Evolutionary conservation across 139 green algal genomes (phyloP), one percentile per base, ranked within the genome.

Genomic region (Micromonas commoda): DNA sequence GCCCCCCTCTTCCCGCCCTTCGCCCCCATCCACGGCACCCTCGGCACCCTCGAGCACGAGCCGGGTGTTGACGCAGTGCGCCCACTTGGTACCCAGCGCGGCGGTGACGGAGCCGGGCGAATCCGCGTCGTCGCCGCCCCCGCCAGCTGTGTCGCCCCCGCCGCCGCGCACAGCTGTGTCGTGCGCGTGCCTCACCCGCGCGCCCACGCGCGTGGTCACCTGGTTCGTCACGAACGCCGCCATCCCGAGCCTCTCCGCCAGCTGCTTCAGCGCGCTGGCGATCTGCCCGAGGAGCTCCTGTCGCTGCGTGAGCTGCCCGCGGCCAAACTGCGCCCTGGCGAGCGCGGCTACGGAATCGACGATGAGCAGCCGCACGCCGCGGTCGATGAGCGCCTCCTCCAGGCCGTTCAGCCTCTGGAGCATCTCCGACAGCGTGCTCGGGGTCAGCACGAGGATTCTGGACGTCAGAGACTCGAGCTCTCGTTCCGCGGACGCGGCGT

Each of bases 1-100:
- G 26, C n/a, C n/a, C n/a, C n/a, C n/a, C n/a, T n/a, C n/a, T n/a
- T n/a, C n/a, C n/a, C n/a, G n/a, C n/a, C n/a, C n/a, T n/a, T n/a
- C n/a, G n/a, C n/a, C n/a, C n/a, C n/a, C n/a, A n/a, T n/a, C n/a
- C n/a, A n/a, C n/a, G n/a, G n/a, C n/a, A n/a, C n/a, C n/a, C n/a
- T n/a, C 28, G 4, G 26, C 13, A 3, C 24, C 54, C 81, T 93
- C 86, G 57, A 97, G 78, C 26, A 92, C 83, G 21, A 97, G 77
- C 0, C 93, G 82, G n/a, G 91, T 91, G 81, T 97, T 97, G 37
- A 97, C 91, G 31, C 84, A 87, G 81, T 97, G 93, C 5, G 93
- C 90, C 93, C 93, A 97, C 72, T 94, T 91, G 52, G 90, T 88
- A 53, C 93, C 93, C 23, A 97, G 82, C n/a, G 93, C 93, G 9